Base-by-base conservation (phyloP, 148 eudicot genomes). In the Cornus suecica region DNA sequence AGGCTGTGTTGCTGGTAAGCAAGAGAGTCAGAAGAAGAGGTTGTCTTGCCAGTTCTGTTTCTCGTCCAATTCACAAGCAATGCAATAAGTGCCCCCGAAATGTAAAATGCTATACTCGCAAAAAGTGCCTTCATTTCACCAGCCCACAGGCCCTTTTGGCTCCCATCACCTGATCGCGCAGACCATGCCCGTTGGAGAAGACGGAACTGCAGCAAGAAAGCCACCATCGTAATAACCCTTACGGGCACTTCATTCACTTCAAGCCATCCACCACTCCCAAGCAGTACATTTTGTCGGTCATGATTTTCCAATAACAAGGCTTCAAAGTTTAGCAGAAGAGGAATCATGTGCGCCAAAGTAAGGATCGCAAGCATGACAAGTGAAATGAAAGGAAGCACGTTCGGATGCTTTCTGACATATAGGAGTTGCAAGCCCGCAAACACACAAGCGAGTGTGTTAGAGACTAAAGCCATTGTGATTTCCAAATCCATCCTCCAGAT, bases 321-420 rank as follows among this genome's bases (percentile, higher is more conserved):
- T 37, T 51, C 82, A 7, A 79, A 51, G 65, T 74, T 74, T 1
- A 63, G 70, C 56, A 79, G 65, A 8, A 79, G 74, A 48, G 82
- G 78, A 31, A 79, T 20, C 78, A 74, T 63, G 58, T 79, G 78
- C 13, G 74, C 82, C 14, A 79, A 48, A 9, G 78, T 63, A 28
- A 79, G 82, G 14, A 74, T 51, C 66, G 69, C 9, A 64, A 79
- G 77, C 82, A 79, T 79, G 37, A 74, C 1, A 25, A 74, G 54
- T 2, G 82, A 79, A 23, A 23, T 51, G 9, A 41, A 51, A 18
- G 73, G 77, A 51, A 69, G 64, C 23, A 30, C 30, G 9, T 30
- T 25, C 23, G 65, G 74, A 24, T 70, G 52, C 73, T 29, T 74
- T 15, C 64, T 74, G 60, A 42, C 48, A 5, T 74, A 51, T 4